Conservation (phyloP, 2,329 filamentous ascomycete species). For the Apiospora saccharicola region DNA sequence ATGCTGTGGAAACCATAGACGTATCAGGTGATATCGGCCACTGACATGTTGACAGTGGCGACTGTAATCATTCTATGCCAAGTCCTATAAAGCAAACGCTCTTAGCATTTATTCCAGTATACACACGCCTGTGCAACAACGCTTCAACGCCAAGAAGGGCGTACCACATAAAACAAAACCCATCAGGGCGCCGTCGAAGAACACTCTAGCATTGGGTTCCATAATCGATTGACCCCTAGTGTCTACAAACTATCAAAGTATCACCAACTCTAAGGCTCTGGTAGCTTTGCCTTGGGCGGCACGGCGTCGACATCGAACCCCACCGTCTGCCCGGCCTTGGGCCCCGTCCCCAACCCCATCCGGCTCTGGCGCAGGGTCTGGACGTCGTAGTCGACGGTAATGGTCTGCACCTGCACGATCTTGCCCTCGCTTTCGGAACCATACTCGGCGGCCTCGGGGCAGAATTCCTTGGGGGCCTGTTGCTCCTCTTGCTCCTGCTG, state of each 20-base stretch:
- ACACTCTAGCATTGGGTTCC: background rate
- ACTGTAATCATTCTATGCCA: background rate
- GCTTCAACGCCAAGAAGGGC: background rate
- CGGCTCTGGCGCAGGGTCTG: background rate
- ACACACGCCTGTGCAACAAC: background rate
- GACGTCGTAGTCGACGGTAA: constrained; percentile 11
- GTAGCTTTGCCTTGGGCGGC: background rate
- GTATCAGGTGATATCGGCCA: background rate
- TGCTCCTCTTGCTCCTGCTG: too few species aligned
- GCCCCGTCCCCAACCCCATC: background rate
- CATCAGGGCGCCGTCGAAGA: background rate
- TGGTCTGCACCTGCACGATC: constrained; percentile 19
- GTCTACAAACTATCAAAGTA: background rate
- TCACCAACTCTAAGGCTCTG: background rate
- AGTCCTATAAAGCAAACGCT: background rate
- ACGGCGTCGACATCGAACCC: background rate
- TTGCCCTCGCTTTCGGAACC: constrained; percentile 1
- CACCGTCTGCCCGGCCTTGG: background rate
- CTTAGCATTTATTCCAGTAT: too few species aligned
- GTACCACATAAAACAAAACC: background rate
- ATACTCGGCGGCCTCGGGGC: constrained; percentile 5
- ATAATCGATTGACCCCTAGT: background rate
- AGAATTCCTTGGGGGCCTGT: background rate
- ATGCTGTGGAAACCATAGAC: background rate
- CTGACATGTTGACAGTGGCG: background rate